Base-by-base conservation (phyloP, 2,329 filamentous ascomycete species). In the Fusarium fracticaudum region DNA sequence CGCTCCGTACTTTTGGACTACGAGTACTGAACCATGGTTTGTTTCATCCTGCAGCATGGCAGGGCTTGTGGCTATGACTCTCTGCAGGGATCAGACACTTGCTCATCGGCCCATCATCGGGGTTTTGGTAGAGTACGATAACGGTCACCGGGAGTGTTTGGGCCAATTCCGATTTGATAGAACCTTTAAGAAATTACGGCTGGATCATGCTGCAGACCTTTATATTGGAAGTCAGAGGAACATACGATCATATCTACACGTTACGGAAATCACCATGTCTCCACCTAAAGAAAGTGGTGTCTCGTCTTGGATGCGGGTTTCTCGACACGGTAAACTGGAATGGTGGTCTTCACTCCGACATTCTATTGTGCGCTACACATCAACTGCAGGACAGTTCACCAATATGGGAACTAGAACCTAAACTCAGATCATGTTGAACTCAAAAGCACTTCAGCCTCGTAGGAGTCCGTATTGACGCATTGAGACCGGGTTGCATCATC, bases 111-210 rank as follows among this genome's bases (percentile, higher is more conserved):
- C 44, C 4, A 29, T 47, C 9, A 47, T 47, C 0, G 26, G 44
- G 0, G 0, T 22, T 11, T 8, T 29, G 18, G 1, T 47, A 47
- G 18, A 47, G 0, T 29, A 47, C 4, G 26, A 47, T 5, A 5
- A 1, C 26, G 44, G 18, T 15, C 26, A 29, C 13, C 18, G 44
- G 44, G 44, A 47, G 1, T 47, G 44, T 29, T 7, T 47, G 26
- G 44, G 44, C 3, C 44, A 47, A 15, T 47, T 22, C 3, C 24
- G 44, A 29, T 47, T 3, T 15, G 26, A 47, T 15, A 47, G 44
- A 6, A 8, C 18, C 4, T 9, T 47, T 8, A 18, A 11, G 8
- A 15, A 29, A 4, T 5, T 47, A 6, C 9, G 9, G 1, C 44
- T 47, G 4, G 6, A 47, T 47, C 6, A 47, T 11, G 18, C 4